Base-by-base conservation (phyloP, 257 asterid genomes). In the Rhazya stricta region DNA sequence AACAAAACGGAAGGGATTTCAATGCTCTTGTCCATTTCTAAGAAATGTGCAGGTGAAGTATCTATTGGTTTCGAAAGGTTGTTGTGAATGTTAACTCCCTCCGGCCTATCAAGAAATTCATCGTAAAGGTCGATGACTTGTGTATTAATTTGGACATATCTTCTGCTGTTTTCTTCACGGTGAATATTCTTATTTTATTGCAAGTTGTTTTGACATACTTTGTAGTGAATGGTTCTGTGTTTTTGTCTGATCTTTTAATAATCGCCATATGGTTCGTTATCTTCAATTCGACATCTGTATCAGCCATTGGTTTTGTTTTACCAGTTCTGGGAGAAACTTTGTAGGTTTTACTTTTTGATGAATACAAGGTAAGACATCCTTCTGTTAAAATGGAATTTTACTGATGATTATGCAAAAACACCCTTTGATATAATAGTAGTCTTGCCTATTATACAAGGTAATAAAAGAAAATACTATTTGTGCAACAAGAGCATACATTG, bases 181-280 rank as follows among this genome's bases (percentile, higher is more conserved):
- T 63, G 69, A 63, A 36, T 63, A 32, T 63, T 63, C 27, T 43
- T 62, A 19, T 62, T 62, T 60, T 60, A 32, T 63, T 63, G 23
- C 27, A 12, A 63, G 45, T 63, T 63, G 69, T 63, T 63, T 30
- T 63, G 45, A 6, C 45, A 63, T 32, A 36, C 43, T 34, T 63
- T 34, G 43, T 19, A 63, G 46, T 18, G 27, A 63, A 18, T 34
- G 15, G n/a, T 34, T 37, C 27, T 63, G 5, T 63, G 46, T 63
- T 63, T 63, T 62, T 62, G 21, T 1, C 13, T 16, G 39, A 4
- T 30, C 25, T 15, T 6, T 16, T 10, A 63, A 34, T 45, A 63
- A 63, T 36, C 10, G 16, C 69, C 69, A 34, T 63, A 15, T 63
- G 69, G 27, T 16, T 63, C 27, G 69, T 34, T 63, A 30, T 34